phyloP scores from a whole-genome alignment of 2,329 filamentous ascomycete species.

The Epichloe uncinata region DNA sequence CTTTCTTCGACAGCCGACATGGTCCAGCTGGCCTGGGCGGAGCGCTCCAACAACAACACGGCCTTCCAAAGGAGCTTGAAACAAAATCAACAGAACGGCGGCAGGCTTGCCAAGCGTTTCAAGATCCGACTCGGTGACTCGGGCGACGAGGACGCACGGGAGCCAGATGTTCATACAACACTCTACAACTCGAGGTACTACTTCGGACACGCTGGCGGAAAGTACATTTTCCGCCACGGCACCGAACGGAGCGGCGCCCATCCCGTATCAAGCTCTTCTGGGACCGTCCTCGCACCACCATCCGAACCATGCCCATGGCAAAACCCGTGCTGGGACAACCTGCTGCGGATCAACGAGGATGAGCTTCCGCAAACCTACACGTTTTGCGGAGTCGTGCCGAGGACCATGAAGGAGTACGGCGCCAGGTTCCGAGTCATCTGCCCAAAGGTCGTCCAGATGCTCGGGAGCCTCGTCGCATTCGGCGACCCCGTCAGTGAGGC shows the following conservation, averaged over 20 bases:
- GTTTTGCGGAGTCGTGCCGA: conserved; percentile 13
- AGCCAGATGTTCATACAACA: not conserved
- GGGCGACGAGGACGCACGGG: not conserved
- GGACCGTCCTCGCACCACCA: no score
- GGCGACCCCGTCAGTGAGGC: not conserved
- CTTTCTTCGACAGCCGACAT: not conserved
- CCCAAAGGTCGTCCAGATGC: conserved; percentile 6
- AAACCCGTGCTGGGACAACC: not conserved
- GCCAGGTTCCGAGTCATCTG: conserved; percentile 7
- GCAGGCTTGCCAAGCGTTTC: not conserved
- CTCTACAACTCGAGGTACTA: conserved; percentile 11
- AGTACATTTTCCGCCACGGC: conserved; percentile 16
- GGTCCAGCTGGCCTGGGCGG: not conserved
- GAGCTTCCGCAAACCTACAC: not conserved
- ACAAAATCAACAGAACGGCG: no score
- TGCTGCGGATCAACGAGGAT: not conserved
- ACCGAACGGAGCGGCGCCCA: no score
- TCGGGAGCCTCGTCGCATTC: conserved; percentile 10
- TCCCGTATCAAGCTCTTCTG: no score
- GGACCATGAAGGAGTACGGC: conserved; percentile 8
- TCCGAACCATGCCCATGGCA: not conserved
- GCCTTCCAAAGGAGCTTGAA: not conserved
- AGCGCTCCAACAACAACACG: not conserved
- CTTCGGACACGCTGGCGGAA: conserved; percentile 12
- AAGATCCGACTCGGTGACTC: not conserved